These are phyloP conservation scores for Borealophlyctis nickersoniae DNA, from an alignment of 192 early-diverging fungal genomes.

Conservation along the genomic window DNA sequence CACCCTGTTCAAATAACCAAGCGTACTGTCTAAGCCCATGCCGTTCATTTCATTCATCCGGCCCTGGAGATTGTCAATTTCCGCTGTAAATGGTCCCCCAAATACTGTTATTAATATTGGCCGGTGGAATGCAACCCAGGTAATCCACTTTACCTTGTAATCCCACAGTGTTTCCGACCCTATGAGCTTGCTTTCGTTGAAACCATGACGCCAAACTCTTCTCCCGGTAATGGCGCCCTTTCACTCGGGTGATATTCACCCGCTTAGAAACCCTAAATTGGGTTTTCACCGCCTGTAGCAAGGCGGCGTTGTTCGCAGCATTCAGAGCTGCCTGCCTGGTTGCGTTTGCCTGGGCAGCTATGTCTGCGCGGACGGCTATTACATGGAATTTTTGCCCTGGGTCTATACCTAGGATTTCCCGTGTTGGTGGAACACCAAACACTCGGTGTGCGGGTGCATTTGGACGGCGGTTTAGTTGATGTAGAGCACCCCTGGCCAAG, in stretches of 20 bases:
- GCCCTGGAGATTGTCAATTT: constrained; percentile 5
- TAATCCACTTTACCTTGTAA: too few species aligned
- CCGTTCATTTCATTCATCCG: constrained; percentile 1
- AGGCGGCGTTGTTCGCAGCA: not conserved
- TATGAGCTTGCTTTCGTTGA: not conserved
- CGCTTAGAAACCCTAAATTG: too few species aligned
- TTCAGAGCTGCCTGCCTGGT: not conserved
- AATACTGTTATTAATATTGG: not conserved
- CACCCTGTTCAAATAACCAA: not conserved
- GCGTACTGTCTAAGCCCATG: not conserved
- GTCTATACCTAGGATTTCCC: not conserved
- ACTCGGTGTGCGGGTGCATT: not conserved
- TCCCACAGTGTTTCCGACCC: not conserved
- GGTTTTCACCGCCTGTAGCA: too few species aligned
- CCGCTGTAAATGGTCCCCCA: not conserved
- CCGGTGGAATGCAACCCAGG: too few species aligned
- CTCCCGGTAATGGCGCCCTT: constrained; percentile 1
- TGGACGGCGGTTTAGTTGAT: constrained; percentile 5
- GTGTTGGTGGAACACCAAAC: not conserved
- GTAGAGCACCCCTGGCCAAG: too few species aligned
- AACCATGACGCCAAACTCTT: not conserved
- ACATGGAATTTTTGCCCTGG: not conserved
- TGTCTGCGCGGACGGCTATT: constrained; percentile 2
- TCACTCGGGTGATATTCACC: not conserved
- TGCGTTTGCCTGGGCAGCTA: too few species aligned